Base-by-base conservation (phyloP, 2,329 filamentous ascomycete genomes). In the Dendrostoma leiphaemia region DNA sequence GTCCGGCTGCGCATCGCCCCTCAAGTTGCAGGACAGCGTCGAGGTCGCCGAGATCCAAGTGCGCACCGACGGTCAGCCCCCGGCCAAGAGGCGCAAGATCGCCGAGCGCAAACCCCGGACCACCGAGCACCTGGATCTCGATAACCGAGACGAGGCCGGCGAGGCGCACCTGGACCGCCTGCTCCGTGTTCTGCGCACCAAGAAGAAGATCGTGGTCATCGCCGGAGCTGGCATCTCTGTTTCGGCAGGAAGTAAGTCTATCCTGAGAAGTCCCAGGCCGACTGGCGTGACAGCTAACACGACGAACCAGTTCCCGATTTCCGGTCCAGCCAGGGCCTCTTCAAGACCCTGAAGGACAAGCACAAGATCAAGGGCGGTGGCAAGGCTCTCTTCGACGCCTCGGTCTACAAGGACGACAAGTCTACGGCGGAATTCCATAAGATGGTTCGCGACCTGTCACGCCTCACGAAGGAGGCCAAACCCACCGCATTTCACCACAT, bases 201-300 rank as follows among this genome's bases (percentile, higher is more conserved):
- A 94, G 77, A 90, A 92, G 74, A 97, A 96, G 76, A 96, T 99
- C 67, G 91, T 99, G 31, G 90, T 97, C 48, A 89, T 99, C 69
- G 94, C 93, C 44, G 94, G 94, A 55, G 94, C 94, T 60, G 94
- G 94, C 59, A 99, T 99, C 64, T 97, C 94, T 35, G 94, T 97
- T 48, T 93, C 93, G 51, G 93, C 94, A 62, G 94, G 94, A 59
- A 95, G 86, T 89, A 80, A 67, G 87, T 83, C 63, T 58, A 65
- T 23, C 8, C 44, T 47, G 54, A n/a, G n/a, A n/a, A n/a, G n/a
- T n/a, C n/a, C n/a, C n/a, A n/a, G n/a, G n/a, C n/a, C n/a, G n/a
- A n/a, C n/a, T n/a, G n/a, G n/a, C n/a, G n/a, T n/a, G n/a, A n/a
- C n/a, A n/a, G 38, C 48, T 58, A 32, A 57, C 28, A 6, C 54